Evolutionary conservation across 495 filamentous ascomycete species (phyloP).

Genomic region (Neurospora sp.): DNA sequence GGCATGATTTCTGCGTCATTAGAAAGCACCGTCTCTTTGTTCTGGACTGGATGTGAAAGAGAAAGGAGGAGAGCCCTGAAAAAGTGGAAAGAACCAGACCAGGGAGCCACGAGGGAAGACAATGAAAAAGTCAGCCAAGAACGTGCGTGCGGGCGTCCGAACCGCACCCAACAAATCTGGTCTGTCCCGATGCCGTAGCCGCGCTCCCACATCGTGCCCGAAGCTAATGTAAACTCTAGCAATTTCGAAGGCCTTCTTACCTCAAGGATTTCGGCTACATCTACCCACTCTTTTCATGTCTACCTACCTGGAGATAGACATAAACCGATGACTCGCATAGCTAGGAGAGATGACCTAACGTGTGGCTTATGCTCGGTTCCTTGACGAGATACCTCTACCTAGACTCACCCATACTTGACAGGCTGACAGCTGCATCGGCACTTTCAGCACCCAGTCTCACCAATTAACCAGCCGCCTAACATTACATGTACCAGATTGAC

Average conservation of each 20-base stretch:
- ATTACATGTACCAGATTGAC: neutral
- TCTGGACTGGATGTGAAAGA: neutral
- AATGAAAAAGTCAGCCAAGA: neutral
- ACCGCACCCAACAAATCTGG: neutral
- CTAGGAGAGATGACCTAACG: neutral
- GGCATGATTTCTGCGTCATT: neutral
- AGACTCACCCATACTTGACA: neutral
- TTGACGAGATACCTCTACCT: neutral
- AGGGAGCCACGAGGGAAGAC: neutral
- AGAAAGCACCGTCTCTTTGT: neutral
- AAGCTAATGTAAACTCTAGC: neutral
- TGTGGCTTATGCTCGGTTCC: neutral
- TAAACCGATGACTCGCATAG: neutral
- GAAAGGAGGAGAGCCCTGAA: neutral
- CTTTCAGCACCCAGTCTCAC: neutral
- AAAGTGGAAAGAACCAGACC: neutral
- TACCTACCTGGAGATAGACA: neutral
- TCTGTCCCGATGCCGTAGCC: neutral
- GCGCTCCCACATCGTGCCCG: neutral
- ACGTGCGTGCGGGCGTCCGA: neutral
- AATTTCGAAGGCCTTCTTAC: neutral
- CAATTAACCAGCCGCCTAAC: neutral
- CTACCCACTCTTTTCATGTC: neutral
- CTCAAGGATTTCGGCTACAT: neutral
- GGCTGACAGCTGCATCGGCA: neutral